These are phyloP conservation scores for Lecanicillium sp. DNA, from an alignment of 2,329 filamentous ascomycete species.

Conservation along the genomic window DNA sequence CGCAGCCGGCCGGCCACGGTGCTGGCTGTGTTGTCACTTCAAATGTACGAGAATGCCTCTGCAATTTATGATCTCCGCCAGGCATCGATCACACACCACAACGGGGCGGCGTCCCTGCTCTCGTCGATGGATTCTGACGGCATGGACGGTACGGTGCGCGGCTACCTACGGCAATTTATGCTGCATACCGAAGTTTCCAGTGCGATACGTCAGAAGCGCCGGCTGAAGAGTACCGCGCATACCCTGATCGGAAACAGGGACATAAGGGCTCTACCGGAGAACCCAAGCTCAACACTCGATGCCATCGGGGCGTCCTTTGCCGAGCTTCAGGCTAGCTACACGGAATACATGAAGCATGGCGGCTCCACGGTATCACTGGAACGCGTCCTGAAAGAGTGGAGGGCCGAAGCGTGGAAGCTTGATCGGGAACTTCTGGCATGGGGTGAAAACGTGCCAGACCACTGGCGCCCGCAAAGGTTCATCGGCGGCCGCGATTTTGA, in stretches of 20 bases:
- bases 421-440: background rate
- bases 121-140: background rate
- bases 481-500: background rate
- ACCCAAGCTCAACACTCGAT: background rate
- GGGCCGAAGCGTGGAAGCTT: background rate
- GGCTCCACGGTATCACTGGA: background rate
- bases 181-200: slow-evolving; percentile 1
- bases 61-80: background rate
- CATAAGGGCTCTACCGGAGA: background rate
- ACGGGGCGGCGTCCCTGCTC: background rate
- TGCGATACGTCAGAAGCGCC: background rate
- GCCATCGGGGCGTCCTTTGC: background rate
- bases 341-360: background rate
- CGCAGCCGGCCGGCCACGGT: background rate
- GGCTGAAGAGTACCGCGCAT: background rate
- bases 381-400: background rate
- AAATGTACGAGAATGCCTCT: background rate
- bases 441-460: background rate
- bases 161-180: background rate
- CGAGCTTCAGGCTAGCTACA: background rate
- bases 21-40: background rate
- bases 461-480: background rate
- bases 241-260: too few species aligned
- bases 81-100: background rate
- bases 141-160: background rate